A percentile compares a stretch with the other conserved stretches of the same genome.
Evolutionary conservation across 1,284 basidiomycete species (phyloP).

Genomic region (Pseudozyma thailandica): DNA sequence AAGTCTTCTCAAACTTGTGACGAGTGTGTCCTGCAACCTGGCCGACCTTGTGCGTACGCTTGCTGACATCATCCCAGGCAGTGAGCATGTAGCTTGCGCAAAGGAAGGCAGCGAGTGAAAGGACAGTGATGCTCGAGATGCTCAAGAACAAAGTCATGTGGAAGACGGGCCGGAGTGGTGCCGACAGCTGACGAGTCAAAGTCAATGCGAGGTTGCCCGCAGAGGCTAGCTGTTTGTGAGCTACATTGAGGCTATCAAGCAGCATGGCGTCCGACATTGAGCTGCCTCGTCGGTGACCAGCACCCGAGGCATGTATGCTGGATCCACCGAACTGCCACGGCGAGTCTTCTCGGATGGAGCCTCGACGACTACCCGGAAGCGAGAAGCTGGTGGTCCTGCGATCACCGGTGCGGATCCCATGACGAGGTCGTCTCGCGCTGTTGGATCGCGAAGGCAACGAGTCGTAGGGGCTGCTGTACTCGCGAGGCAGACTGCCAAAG

Average conservation of each 20-base stretch:
- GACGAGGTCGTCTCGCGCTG: slow-evolving; percentile 35
- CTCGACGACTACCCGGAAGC: slow-evolving; percentile 44
- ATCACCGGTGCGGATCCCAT: slow-evolving; percentile 25
- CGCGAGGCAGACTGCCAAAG: slow-evolving; percentile 19
- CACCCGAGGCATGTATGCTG: neutral
- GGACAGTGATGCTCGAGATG: slow-evolving; percentile 55
- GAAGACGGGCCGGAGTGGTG: slow-evolving; percentile 52
- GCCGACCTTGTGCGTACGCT: slow-evolving; percentile 39
- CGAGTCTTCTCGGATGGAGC: slow-evolving; percentile 39
- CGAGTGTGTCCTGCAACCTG: slow-evolving; percentile 35
- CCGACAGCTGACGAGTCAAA: slow-evolving; percentile 54
- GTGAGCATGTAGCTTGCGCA: slow-evolving; percentile 55
- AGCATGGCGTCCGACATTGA: slow-evolving; percentile 45
- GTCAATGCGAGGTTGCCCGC: slow-evolving; percentile 56
- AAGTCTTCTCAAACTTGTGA: slow-evolving; percentile 31
- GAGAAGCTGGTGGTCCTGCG: slow-evolving; percentile 43
- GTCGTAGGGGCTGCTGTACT: slow-evolving; percentile 27
- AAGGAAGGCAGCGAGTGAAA: slow-evolving; percentile 52
- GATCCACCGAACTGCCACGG: slow-evolving; percentile 8
- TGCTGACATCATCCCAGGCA: slow-evolving; percentile 56
- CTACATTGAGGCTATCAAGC: slow-evolving; percentile 50
- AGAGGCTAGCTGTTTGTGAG: slow-evolving; percentile 54
- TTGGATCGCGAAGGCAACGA: slow-evolving; percentile 41
- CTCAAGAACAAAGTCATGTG: slow-evolving; percentile 56
- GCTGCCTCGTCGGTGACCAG: slow-evolving; percentile 20